Conservation (phyloP, 2,329 filamentous ascomycete genomes). For the Lasiodiplodia citricola region DNA sequence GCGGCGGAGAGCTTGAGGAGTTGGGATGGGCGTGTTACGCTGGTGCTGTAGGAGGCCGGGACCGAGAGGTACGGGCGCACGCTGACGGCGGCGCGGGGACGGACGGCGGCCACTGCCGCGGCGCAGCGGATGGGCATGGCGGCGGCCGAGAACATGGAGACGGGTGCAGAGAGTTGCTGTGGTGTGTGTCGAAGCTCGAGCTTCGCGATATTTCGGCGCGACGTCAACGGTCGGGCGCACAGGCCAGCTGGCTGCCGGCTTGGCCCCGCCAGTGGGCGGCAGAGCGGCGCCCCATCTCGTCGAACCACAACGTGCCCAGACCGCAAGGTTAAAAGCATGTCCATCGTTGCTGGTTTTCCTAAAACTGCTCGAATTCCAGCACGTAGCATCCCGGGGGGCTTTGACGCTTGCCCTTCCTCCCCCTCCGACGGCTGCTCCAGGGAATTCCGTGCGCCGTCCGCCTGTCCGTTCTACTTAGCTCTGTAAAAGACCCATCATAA, state of each 20-base stretch:
- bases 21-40: conserved; percentile 2
- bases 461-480: not conserved
- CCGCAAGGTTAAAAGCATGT: conserved; percentile 10
- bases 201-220: conserved; percentile 23
- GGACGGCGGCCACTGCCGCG: conserved; percentile 16
- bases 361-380: conserved; percentile 6
- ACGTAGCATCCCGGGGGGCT: no score
- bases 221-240: conserved; percentile 22
- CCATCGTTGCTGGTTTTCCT: conserved; percentile 19
- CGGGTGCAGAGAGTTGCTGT: not conserved
- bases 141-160: conserved; percentile 16
- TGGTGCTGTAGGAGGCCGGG: conserved; percentile 17
- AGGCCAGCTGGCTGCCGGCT: conserved; percentile 16
- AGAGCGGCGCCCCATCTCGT: not conserved
- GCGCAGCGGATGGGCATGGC: conserved; percentile 23
- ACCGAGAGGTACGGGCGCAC: conserved; percentile 14
- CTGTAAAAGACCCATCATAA: conserved; percentile 12
- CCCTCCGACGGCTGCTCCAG: not conserved
- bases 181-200: conserved; percentile 13
- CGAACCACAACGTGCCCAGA: conserved; percentile 8
- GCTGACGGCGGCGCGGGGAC: conserved; percentile 14
- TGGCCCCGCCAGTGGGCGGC: conserved; percentile 2
- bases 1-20: conserved; percentile 1
- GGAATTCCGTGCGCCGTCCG: not conserved
- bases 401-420: not conserved